Percentiles rank a stretch among this genome's conserved stretches.
These are phyloP conservation scores for Saccharomycopsis hybrid DNA, from an alignment of 1,139 yeast genomes.

Conservation along the genomic window DNA sequence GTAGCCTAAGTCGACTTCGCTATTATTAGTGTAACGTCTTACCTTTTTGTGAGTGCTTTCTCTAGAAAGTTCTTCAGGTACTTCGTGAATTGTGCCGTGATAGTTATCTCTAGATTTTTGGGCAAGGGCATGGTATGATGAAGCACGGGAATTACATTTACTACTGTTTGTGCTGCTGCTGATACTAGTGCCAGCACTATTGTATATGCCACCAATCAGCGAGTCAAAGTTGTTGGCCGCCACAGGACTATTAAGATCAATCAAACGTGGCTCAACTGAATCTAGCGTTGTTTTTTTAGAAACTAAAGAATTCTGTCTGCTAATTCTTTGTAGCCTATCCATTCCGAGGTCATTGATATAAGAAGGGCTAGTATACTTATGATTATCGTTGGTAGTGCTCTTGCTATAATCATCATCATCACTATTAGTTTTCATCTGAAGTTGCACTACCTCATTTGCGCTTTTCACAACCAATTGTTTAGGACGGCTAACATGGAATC, in stretches of 20 bases:
- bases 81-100: conserved; percentile 6
- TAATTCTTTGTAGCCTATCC: not conserved
- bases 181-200: not conserved
- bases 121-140: not conserved
- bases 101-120: not conserved
- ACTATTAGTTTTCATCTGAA: not conserved
- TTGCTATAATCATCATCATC: conserved; percentile 1
- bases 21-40: no score
- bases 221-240: not conserved
- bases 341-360: not conserved
- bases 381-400: no score
- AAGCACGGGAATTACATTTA: no score
- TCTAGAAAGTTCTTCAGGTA: not conserved
- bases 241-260: not conserved
- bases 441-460: not conserved
- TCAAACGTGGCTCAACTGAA: not conserved
- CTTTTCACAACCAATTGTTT: conserved; percentile 14
- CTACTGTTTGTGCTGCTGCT: no score
- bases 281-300: no score
- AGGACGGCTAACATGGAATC: conserved; percentile 20
- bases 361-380: no score
- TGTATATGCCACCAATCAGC: not conserved
- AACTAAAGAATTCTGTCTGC: not conserved
- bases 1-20: no score
- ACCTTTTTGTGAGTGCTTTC: no score